Evolutionary conservation across 805 yeast genomes (phyloP).

Genomic region (Hanseniaspora lindneri): DNA sequence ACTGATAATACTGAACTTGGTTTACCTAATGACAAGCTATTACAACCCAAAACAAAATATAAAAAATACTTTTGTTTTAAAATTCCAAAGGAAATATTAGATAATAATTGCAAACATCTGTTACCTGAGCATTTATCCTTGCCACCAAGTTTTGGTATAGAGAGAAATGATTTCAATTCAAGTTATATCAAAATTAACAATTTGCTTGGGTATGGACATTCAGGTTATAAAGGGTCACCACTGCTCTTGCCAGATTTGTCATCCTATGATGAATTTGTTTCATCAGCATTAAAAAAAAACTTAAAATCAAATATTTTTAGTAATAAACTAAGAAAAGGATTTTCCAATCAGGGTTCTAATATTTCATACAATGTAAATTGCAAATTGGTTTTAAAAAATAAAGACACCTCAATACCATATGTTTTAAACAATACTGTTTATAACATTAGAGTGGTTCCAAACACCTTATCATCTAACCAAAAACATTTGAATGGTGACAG

Average conservation of each 20-base stretch:
- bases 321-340: background rate
- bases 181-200: constrained; percentile 24
- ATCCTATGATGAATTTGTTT: background rate
- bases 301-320: constrained; percentile 16
- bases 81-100: constrained; percentile 42
- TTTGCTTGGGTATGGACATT: constrained; percentile 44
- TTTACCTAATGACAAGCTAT: constrained; percentile 34
- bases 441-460: constrained; percentile 24
- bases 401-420: constrained; percentile 14
- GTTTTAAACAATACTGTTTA: constrained; percentile 21
- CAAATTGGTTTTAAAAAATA: background rate
- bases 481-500: background rate
- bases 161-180: constrained; percentile 21
- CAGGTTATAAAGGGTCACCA: constrained; percentile 40
- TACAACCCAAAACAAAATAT: constrained; percentile 38
- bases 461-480: constrained; percentile 18
- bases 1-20: constrained; percentile 29
- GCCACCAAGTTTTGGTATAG: constrained; percentile 36
- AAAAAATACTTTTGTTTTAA: constrained; percentile 49
- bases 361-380: constrained; percentile 18
- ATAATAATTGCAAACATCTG: constrained; percentile 39
- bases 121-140: constrained; percentile 25
- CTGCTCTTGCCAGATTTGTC: constrained; percentile 37
- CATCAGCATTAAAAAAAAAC: background rate
- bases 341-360: background rate